phyloP scores from a whole-genome alignment of 768 basidiomycete genomes.

The Boletus rubescentipes region DNA sequence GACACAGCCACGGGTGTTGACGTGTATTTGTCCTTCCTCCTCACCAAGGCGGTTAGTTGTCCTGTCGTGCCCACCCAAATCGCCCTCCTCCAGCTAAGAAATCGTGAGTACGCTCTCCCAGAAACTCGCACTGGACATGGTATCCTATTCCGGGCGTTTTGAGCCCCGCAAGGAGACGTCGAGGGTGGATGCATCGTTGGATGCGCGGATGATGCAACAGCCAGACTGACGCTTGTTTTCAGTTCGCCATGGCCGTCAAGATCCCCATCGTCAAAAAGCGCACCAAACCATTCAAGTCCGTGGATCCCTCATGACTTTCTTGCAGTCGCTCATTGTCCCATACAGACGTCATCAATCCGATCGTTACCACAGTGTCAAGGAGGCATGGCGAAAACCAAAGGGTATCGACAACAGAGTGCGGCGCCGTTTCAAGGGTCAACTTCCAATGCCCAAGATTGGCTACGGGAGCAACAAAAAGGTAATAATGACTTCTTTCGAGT shows the following conservation, averaged over 20 bases:
- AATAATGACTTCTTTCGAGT: slow-evolving; percentile 21
- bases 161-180: neutral
- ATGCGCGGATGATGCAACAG: slow-evolving; percentile 22
- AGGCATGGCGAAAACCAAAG: slow-evolving; percentile 99
- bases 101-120: slow-evolving; percentile 45
- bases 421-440: slow-evolving; percentile 93
- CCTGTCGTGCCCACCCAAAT: slow-evolving; percentile 18
- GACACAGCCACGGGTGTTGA: slow-evolving; percentile 29
- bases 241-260: slow-evolving; percentile 48
- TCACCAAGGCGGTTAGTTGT: neutral
- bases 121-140: neutral
- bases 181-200: slow-evolving; percentile 24
- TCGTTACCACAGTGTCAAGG: slow-evolving; percentile 95
- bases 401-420: slow-evolving; percentile 99
- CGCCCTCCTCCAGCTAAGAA: slow-evolving; percentile 52
- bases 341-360: slow-evolving; percentile 96
- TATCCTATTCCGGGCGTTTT: neutral
- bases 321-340: slow-evolving; percentile 14
- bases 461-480: slow-evolving; percentile 87
- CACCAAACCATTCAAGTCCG: slow-evolving; percentile 94
- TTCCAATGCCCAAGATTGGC: slow-evolving; percentile 90
- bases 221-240: slow-evolving; percentile 15
- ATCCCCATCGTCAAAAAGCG: slow-evolving; percentile 92
- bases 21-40: slow-evolving; percentile 21
- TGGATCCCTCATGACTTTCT: slow-evolving; percentile 16